Conservation (phyloP, 1,284 basidiomycete genomes). For the Rhodotorula sp. region DNA sequence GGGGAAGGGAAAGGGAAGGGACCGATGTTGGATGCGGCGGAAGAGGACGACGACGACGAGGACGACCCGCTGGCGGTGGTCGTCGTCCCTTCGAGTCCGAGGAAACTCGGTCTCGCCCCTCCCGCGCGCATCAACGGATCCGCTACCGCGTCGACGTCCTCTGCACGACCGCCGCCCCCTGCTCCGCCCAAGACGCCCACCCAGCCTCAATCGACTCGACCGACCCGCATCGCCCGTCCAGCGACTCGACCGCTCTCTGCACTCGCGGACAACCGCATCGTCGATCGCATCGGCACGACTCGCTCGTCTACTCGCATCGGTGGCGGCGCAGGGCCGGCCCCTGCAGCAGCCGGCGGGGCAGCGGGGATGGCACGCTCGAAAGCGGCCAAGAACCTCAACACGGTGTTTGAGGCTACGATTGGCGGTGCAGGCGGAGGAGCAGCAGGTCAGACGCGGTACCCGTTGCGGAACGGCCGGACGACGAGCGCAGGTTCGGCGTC, state of each 20-base stretch:
- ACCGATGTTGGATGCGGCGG: slow-evolving; percentile 1
- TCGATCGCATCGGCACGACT: slow-evolving; percentile 23
- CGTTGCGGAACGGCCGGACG: slow-evolving; percentile 18
- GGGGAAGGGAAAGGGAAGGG: neutral
- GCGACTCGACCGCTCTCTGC: slow-evolving; percentile 26
- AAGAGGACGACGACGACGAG: slow-evolving; percentile 4
- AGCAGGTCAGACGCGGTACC: slow-evolving; percentile 13
- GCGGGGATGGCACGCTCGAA: slow-evolving; percentile 7
- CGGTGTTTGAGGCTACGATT: slow-evolving; percentile 26
- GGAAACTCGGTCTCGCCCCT: slow-evolving; percentile 7
- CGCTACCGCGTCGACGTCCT: neutral
- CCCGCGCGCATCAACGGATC: neutral
- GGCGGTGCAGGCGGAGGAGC: neutral
- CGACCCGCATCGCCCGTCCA: slow-evolving; percentile 33
- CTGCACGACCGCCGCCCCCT: neutral
- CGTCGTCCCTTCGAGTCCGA: slow-evolving; percentile 2
- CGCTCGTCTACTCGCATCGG: neutral
- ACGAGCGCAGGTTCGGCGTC: neutral
- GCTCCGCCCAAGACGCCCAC: slow-evolving; percentile 7
- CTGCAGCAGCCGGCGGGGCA: neutral
- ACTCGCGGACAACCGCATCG: slow-evolving; percentile 35
- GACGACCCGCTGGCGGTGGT: slow-evolving; percentile 20
- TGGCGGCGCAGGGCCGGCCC: neutral
- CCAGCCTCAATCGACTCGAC: slow-evolving; percentile 3
- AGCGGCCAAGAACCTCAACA: slow-evolving; percentile 34